Conservation (phyloP, 2,329 filamentous ascomycete genomes). For the Bipolaris bicolor region DNA sequence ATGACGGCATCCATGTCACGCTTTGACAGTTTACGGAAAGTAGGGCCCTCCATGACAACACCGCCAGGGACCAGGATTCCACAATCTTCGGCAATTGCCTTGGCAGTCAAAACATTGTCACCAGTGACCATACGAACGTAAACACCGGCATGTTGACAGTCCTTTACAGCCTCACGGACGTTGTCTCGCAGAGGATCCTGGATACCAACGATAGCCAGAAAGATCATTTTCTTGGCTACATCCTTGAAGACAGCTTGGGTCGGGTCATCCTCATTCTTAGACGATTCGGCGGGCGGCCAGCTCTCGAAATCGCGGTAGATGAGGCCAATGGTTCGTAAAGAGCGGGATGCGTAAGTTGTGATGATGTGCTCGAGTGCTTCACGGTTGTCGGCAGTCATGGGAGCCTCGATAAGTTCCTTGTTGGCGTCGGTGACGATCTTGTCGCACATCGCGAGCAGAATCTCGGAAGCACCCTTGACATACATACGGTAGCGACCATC, state of each 20-base stretch:
- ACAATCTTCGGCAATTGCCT: slow-evolving; percentile 79
- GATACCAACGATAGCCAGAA: slow-evolving; percentile 77
- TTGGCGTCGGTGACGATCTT: slow-evolving; percentile 65
- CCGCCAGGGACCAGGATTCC: slow-evolving; percentile 75
- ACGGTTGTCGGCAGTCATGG: slow-evolving; percentile 64
- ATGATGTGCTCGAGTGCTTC: slow-evolving; percentile 70
- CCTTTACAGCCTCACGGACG: slow-evolving; percentile 73
- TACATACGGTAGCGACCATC: slow-evolving; percentile 63
- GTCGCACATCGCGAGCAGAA: slow-evolving; percentile 56
- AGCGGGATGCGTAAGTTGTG: slow-evolving; percentile 76
- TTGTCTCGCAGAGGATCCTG: slow-evolving; percentile 79
- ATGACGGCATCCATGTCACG: slow-evolving; percentile 63
- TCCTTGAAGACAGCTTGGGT: slow-evolving; percentile 70
- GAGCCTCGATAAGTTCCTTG: slow-evolving; percentile 60
- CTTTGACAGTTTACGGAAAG: slow-evolving; percentile 74
- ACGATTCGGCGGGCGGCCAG: slow-evolving; percentile 73
- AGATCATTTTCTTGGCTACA: slow-evolving; percentile 74
- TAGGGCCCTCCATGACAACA: slow-evolving; percentile 77
- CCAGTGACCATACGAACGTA: slow-evolving; percentile 86
- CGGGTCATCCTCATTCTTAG: slow-evolving; percentile 64
- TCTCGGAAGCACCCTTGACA: slow-evolving; percentile 60
- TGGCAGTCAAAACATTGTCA: slow-evolving; percentile 79
- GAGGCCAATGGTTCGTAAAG: slow-evolving; percentile 83
- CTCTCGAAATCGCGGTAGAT: slow-evolving; percentile 82
- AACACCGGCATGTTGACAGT: slow-evolving; percentile 78